Evolutionary conservation across 257 asterid genomes (phyloP).

Genomic region (Cynanchum wilfordii): DNA sequence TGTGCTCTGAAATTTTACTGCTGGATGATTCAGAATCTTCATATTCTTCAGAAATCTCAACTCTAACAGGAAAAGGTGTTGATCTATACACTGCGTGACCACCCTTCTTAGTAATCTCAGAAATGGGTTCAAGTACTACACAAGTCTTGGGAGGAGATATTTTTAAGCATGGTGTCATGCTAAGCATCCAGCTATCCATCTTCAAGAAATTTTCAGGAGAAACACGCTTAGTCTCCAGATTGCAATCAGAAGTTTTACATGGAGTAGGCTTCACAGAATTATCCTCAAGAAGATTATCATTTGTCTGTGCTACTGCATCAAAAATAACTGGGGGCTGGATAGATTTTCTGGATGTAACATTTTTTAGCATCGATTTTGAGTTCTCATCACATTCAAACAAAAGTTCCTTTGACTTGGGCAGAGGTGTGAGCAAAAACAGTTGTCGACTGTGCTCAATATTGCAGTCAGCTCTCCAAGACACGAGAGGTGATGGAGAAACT

Average conservation of each 20-base stretch:
- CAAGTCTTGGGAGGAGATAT: conserved; percentile 89
- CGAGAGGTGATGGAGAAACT: conserved; percentile 91
- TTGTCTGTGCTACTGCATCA: conserved; percentile 19
- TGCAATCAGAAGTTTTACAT: conserved; percentile 22
- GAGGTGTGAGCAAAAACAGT: conserved; percentile 84
- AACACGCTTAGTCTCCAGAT: conserved; percentile 25
- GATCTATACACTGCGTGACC: conserved; percentile 31
- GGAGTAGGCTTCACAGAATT: conserved; percentile 28
- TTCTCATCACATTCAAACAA: conserved; percentile 29
- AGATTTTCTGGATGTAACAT: conserved; percentile 21
- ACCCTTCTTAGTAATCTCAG: conserved; percentile 42
- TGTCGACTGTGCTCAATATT: conserved; percentile 60
- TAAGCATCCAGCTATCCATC: conserved; percentile 33
- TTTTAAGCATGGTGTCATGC: conserved; percentile 76
- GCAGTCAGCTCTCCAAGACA: conserved; percentile 83
- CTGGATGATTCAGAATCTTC: conserved; percentile 58
- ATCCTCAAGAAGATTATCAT: conserved; percentile 25
- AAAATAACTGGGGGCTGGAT: conserved; percentile 21
- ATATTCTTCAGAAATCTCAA: conserved; percentile 31
- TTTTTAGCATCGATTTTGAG: conserved; percentile 27
- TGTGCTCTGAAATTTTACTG: conserved; percentile 35
- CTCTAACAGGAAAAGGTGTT: conserved; percentile 55
- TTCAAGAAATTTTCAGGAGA: conserved; percentile 38
- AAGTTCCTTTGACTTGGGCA: conserved; percentile 47
- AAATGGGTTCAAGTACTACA: conserved; percentile 66